Conservation (phyloP, 257 asterid species). For the Catharanthus roseus region DNA sequence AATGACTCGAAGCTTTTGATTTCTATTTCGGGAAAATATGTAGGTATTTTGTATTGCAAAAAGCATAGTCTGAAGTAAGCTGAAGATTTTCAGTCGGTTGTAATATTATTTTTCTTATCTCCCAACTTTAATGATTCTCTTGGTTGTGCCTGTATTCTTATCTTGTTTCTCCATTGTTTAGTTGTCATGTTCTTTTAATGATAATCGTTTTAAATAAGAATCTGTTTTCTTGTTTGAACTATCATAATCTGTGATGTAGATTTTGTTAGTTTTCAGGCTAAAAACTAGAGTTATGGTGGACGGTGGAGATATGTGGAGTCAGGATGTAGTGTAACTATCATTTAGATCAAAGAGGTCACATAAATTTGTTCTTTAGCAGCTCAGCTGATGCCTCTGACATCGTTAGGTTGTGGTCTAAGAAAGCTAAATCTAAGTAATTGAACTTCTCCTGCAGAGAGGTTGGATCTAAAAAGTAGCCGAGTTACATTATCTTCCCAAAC, state of each 20-base stretch:
- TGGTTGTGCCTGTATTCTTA: not conserved
- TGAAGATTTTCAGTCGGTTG: no score
- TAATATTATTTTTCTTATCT: no score
- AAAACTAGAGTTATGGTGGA: not conserved
- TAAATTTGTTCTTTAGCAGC: not conserved
- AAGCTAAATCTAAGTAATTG: not conserved
- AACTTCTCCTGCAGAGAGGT: not conserved
- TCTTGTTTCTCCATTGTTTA: not conserved
- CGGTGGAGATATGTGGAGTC: not conserved
- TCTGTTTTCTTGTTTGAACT: not conserved
- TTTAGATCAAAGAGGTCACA: not conserved
- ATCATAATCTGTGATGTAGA: not conserved
- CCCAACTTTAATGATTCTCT: not conserved
- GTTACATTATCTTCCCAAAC: not conserved
- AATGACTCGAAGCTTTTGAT: not conserved
- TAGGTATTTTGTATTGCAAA: not conserved
- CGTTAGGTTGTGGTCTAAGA: not conserved
- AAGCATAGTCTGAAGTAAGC: not conserved
- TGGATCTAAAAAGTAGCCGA: not conserved
- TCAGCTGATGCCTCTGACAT: not conserved
- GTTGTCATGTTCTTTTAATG: not conserved
- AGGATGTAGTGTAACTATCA: not conserved
- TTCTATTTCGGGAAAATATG: not conserved
- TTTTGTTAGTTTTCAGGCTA: not conserved
- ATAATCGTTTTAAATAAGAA: not conserved